phyloP scores from a whole-genome alignment of 306 rosid species.

The Lathyrus tuberosus region DNA sequence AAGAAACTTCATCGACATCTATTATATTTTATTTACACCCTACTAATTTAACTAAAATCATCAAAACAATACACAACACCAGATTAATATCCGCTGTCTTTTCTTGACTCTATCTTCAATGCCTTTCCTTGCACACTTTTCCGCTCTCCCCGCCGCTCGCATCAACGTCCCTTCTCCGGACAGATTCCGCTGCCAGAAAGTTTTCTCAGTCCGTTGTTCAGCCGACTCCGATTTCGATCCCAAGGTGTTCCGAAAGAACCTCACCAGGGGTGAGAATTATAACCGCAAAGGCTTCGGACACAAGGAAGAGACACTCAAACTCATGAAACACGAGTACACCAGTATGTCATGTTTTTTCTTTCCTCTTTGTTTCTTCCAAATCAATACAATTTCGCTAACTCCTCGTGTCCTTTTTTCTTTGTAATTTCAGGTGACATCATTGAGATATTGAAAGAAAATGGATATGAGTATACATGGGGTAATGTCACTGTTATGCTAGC shows the following conservation, averaged over 20 bases:
- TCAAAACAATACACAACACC: too few relatives aligned
- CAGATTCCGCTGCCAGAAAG: conserved; percentile 50
- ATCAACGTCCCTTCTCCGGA: conserved; percentile 50
- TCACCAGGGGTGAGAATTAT: conserved; percentile 81
- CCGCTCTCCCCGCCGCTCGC: conserved; percentile 55
- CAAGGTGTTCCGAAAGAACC: conserved; percentile 82
- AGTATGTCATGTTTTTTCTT: conserved; percentile 46
- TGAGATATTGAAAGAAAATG: conserved; percentile 81
- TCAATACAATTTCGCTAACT: background rate
- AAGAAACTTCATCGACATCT: too few relatives aligned
- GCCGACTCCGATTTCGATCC: conserved; percentile 74
- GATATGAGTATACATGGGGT: conserved; percentile 83
- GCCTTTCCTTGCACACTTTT: conserved; percentile 69
- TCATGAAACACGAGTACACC: conserved; percentile 87
- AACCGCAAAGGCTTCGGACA: conserved; percentile 87
- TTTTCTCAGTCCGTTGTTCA: conserved; percentile 62
- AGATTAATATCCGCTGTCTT: background rate
- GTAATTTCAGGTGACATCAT: conserved; percentile 74
- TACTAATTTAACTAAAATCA: too few relatives aligned
- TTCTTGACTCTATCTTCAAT: conserved; percentile 39
- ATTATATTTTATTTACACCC: too few relatives aligned
- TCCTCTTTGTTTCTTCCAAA: background rate
- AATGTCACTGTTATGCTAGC: conserved; percentile 88
- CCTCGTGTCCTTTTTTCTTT: background rate
- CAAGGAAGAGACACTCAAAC: conserved; percentile 87